A percentile compares a stretch with the other conserved stretches of the same genome.
phyloP scores from a whole-genome alignment of 805 yeast species.

The Metschnikowia borealis region DNA sequence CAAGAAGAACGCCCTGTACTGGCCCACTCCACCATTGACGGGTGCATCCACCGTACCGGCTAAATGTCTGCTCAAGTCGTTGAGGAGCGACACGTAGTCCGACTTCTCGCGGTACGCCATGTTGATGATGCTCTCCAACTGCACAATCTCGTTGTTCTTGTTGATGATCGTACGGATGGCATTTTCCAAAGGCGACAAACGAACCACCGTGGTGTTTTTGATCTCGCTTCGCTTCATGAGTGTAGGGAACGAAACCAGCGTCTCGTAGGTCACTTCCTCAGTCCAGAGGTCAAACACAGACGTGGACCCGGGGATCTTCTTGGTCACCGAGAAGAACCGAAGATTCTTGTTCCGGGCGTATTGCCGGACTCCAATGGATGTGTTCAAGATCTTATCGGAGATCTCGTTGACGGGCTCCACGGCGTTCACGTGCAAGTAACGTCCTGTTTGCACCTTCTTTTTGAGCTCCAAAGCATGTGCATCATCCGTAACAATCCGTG shows the following conservation, averaged over 20 bases:
- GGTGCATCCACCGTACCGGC: conserved; percentile 91
- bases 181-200: conserved; percentile 79
- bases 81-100: conserved; percentile 46
- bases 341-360: conserved; percentile 74
- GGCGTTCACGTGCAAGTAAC: conserved; percentile 64
- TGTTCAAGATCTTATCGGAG: conserved; percentile 41
- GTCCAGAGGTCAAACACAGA: conserved; percentile 80
- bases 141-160: conserved; percentile 70
- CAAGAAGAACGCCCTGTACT: conserved; percentile 65
- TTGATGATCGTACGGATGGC: conserved; percentile 64
- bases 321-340: conserved; percentile 62
- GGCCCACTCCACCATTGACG: conserved; percentile 88
- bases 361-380: conserved; percentile 60
- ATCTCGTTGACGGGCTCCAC: conserved; percentile 66
- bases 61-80: conserved; percentile 63
- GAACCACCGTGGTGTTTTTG: conserved; percentile 42
- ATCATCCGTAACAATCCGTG: conserved; percentile 61
- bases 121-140: conserved; percentile 57
- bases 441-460: conserved; percentile 59
- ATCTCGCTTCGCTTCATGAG: conserved; percentile 82
- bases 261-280: conserved; percentile 77
- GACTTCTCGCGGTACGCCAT: conserved; percentile 50
- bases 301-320: conserved; percentile 70
- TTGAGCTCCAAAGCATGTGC: conserved; percentile 50
- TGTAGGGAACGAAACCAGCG: conserved; percentile 77